phyloP scores from a whole-genome alignment of 2,329 filamentous ascomycete species.

The Fusarium dlaminii region DNA sequence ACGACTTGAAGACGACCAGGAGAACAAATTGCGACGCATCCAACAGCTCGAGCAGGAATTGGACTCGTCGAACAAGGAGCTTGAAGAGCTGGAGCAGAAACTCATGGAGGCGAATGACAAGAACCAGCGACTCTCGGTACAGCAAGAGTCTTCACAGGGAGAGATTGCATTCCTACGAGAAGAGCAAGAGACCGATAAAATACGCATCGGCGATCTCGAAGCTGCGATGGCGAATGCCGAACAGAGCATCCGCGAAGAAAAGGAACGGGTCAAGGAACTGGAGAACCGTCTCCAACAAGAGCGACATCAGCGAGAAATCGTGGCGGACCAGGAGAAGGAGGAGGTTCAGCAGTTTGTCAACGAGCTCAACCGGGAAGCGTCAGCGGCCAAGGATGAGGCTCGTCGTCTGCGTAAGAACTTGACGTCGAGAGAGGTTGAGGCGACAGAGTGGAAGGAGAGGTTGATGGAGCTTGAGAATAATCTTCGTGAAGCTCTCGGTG shows the following conservation, averaged over 20 bases:
- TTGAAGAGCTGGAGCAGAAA: conserved; percentile 85
- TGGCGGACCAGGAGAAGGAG: conserved; percentile 90
- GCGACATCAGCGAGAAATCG: conserved; percentile 84
- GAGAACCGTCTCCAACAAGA: conserved; percentile 82
- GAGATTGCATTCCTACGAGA: conserved; percentile 96
- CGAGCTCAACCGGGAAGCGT: conserved; percentile 87
- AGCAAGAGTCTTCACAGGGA: conserved; percentile 90
- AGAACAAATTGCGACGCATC: conserved; percentile 80
- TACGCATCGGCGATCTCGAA: conserved; percentile 94
- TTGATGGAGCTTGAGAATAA: conserved; percentile 90
- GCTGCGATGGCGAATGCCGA: conserved; percentile 82
- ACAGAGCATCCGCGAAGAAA: conserved; percentile 82
- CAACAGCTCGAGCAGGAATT: conserved; percentile 85
- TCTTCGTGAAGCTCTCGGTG: conserved; percentile 85
- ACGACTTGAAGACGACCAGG: conserved; percentile 88
- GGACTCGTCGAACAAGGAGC: conserved; percentile 83
- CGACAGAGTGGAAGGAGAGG: conserved; percentile 89
- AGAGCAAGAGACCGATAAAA: conserved; percentile 97
- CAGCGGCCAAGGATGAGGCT: conserved; percentile 84
- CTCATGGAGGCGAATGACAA: conserved; percentile 88
- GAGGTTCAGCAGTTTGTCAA: conserved; percentile 94
- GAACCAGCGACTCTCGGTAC: conserved; percentile 85
- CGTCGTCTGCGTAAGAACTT: conserved; percentile 84
- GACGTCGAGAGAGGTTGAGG: conserved; percentile 85
- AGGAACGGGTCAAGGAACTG: conserved; percentile 77